A percentile compares a stretch with the other conserved stretches of the same genome.
Conservation (phyloP, 495 filamentous ascomycete genomes). For the Penicillium roqueforti region DNA sequence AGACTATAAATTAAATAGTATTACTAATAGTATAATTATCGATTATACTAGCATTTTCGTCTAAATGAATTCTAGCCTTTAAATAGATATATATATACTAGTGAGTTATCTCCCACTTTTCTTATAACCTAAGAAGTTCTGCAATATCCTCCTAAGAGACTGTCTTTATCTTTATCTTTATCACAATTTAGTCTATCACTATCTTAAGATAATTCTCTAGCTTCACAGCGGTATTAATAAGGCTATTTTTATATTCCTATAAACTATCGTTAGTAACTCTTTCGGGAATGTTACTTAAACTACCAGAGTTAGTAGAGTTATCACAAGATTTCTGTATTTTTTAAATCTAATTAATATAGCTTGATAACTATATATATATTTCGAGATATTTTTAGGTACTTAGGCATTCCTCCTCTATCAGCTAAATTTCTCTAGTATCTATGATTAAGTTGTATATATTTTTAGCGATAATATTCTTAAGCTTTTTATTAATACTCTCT, state of each 20-base stretch:
- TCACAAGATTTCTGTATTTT: slow-evolving; percentile 3
- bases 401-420: slow-evolving; percentile 35
- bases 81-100: slow-evolving; percentile 38
- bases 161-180: slow-evolving; percentile 27
- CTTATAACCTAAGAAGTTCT: slow-evolving; percentile 33
- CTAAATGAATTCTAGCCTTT: slow-evolving; percentile 29
- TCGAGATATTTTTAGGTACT: slow-evolving; percentile 42
- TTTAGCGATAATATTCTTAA: slow-evolving; percentile 21
- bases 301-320: not conserved
- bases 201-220: slow-evolving; percentile 34
- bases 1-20: slow-evolving; percentile 41
- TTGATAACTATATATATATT: slow-evolving; percentile 37
- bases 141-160: slow-evolving; percentile 29
- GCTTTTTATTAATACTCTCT: slow-evolving; percentile 33
- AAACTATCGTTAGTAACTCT: slow-evolving; percentile 31
- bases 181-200: slow-evolving; percentile 30
- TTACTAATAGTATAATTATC: slow-evolving; percentile 39
- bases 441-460: slow-evolving; percentile 8
- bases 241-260: slow-evolving; percentile 38
- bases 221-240: slow-evolving; percentile 25
- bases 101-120: slow-evolving; percentile 37
- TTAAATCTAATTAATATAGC: slow-evolving; percentile 34
- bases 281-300: slow-evolving; percentile 17
- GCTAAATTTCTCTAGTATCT: slow-evolving; percentile 29
- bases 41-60: slow-evolving; percentile 32